Base-by-base conservation (phyloP, 441 rosid species). In the Capsella rubella region DNA sequence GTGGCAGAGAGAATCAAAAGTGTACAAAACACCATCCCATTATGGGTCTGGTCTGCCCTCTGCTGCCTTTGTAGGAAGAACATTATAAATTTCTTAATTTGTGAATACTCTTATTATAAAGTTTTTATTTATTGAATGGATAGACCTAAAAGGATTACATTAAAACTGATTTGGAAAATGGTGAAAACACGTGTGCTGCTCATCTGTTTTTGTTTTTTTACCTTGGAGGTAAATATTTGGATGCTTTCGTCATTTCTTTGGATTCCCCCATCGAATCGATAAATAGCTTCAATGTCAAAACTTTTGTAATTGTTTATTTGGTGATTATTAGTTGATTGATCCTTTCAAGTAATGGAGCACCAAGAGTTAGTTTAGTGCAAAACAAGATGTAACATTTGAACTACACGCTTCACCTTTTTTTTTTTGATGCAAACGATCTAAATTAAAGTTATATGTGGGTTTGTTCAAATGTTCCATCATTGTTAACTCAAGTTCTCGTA, bases 191-290 rank as follows among this genome's bases (percentile, higher is more conserved):
- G 74, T 75, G 39, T 39, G 78, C 25, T 60, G 78, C 56, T 42
- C 53, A 51, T 74, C 50, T 47, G 49, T 39, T 49, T 74, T n/a
- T 31, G 25, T 21, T 58, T 4, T 42, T 12, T 66, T 50, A 31
- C 54, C 35, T 67, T 74, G 78, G 43, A 12, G 61, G 54, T 67
- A 49, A 67, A 31, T 50, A 39, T 59, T 67, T 67, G 73, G 73
- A 51, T 54, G 45, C 52, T 75, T 45, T 11, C 49, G 46, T 74
- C 67, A 74, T 42, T 61, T 67, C 74, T 68, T 75, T 75, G 78
- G 74, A 68, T 75, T 68, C 74, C 64, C 64, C 8, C 53, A 8
- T 67, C 39, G 8, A 68, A 45, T 61, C 43, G 27, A 47, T 12
- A 31, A 55, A 64, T 25, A 34, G 32, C 8, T 25, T 3, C 77